Base-by-base conservation (phyloP, 345 rosid species). In the Melaleuca alternifolia region DNA sequence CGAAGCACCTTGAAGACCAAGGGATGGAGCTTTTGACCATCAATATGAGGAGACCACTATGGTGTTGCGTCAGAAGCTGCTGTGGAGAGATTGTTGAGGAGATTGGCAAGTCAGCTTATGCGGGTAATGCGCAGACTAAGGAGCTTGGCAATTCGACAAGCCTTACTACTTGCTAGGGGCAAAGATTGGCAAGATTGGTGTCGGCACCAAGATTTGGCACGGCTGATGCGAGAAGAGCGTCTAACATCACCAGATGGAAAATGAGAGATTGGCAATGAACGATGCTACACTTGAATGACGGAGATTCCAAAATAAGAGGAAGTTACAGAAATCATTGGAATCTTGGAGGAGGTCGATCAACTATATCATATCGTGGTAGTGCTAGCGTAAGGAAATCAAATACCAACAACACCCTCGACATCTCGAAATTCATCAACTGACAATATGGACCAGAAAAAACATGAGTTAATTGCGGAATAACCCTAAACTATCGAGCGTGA, bases 81-180 rank as follows among this genome's bases (percentile, higher is more conserved):
- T 0, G n/a, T 0, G 18, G 0, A 59, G 37, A 59, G 2, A 59
- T 59, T 59, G 37, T n/a, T 59, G 71, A 26, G 14, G 65, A 28
- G 30, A n/a, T 3, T 12, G 37, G 9, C 16, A n/a, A 28, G 71
- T 59, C 71, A n/a, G 71, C n/a, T 59, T 59, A 57, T 57, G 65
- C 0, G 24, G 65, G 12, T 26, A 30, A 57, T 11, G 15, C 5
- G 2, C 33, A 59, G 37, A 6, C 4, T n/a, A n/a, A 0, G n/a
- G 6, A 28, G 37, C 71, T 59, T 6, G 18, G 33, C 71, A 59
- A 59, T 5, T 59, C n/a, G 71, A 59, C 18, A n/a, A 59, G 71
- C 33, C 71, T 59, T 59, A 59, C 33, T 59, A 59, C 30, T 57
- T 59, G 71, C 33, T 12, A 15, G 71, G 9, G 37, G 71, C 37